Conservation (phyloP, 2,329 filamentous ascomycete species). For the Xylariaceae sp. region DNA sequence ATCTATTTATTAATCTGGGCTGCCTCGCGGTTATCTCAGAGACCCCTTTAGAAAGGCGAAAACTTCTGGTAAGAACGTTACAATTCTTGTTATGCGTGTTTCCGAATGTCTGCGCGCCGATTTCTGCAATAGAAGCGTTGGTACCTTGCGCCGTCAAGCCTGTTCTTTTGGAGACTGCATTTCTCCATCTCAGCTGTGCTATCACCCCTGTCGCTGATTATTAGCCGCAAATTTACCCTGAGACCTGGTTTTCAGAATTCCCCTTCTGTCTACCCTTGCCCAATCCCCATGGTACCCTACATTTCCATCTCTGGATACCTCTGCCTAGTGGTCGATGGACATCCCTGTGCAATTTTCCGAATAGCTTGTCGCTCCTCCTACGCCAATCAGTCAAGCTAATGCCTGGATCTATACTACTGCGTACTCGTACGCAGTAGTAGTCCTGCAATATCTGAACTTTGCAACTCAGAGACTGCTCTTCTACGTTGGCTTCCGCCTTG, state of each 20-base stretch:
- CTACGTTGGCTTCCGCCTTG: background rate
- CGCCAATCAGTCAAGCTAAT: constrained; percentile 1
- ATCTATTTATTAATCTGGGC: constrained; percentile 12
- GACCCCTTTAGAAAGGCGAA: constrained; percentile 4
- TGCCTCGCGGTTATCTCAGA: constrained; percentile 2
- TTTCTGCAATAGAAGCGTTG: background rate
- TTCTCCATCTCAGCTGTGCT: constrained; percentile 11
- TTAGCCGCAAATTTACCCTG: constrained; percentile 20
- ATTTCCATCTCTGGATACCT: constrained; percentile 7
- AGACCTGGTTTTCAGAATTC: constrained; percentile 15
- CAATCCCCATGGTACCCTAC: constrained; percentile 10
- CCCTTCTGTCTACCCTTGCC: constrained; percentile 7
- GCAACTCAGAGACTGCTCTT: background rate
- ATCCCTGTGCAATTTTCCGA: constrained; percentile 14
- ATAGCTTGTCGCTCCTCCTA: constrained; percentile 6
- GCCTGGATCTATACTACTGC: background rate
- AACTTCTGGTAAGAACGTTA: constrained; percentile 16
- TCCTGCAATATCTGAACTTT: background rate
- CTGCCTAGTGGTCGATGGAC: background rate
- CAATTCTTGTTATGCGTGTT: constrained; percentile 1
- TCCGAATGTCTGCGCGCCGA: background rate
- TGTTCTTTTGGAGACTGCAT: background rate
- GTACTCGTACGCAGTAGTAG: too few species aligned
- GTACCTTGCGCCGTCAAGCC: constrained; percentile 3
- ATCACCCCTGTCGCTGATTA: constrained; percentile 7